Base-by-base conservation (phyloP, 108 stramenopile species). In the Fragilaria crotonensis region DNA sequence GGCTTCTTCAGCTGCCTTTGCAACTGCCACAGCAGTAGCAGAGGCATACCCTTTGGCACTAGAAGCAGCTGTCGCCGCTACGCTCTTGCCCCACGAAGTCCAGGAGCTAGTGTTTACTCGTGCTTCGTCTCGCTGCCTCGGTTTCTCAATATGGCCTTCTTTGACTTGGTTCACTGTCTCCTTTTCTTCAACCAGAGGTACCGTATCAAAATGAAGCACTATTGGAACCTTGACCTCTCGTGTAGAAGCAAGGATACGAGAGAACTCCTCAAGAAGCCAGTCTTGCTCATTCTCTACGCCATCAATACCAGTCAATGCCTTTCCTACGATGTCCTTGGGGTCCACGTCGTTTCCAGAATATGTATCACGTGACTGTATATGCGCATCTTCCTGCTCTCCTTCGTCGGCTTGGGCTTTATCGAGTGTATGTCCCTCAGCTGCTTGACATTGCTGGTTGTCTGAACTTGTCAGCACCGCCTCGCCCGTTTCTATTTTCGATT, bases 231-330 rank as follows among this genome's bases (percentile, higher is more conserved):
- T 20, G 28, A 29, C 33, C 25, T 46, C 50, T 51, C 75, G 75
- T 46, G 70, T 45, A 0, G 57, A n/a, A 4, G 61, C 48, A 48
- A 70, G 54, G 47, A 76, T 70, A 30, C 41, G 25, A 2, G 75
- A 55, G 31, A 76, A 76, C 20, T 76, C 64, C 31, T 46, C 51
- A 31, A 57, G 51, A 55, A 49, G 48, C 5, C 60, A 23, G 0
- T 58, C n/a, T 4, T 11, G 0, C 14, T 45, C 19, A 20, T n/a
- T 4, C 27, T 32, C 11, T 5, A 27, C 28, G 18, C 3, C 18
- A 45, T 49, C 52, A 48, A 72, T 54, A 28, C 68, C 60, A 3
- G 57, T n/a, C 17, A 69, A 50, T 1, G 52, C 25, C 5, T 25
- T 56, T 19, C 63, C 70, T 26, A 27, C 28, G 33, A 49, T 33